A percentile compares a stretch with the other conserved stretches of the same genome.
Evolutionary conservation across 2,329 filamentous ascomycete species (phyloP).

Genomic region (Microsporum ferrugineum): DNA sequence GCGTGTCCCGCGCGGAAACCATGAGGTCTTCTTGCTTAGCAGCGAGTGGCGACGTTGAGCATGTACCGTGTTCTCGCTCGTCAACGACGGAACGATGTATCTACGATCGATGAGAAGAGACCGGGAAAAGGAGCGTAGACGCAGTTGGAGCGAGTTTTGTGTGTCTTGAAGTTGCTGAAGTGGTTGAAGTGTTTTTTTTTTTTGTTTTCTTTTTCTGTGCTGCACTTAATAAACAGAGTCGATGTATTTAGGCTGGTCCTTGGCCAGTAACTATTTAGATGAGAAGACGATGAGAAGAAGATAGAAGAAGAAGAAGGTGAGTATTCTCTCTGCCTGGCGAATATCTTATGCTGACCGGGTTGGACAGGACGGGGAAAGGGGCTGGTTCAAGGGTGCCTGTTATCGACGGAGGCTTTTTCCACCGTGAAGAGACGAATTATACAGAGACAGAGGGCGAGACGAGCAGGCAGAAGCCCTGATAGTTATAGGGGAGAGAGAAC

Average conservation of each 20-base stretch:
- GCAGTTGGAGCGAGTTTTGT: background rate
- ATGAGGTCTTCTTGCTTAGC: conserved; percentile 7
- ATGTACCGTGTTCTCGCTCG: background rate
- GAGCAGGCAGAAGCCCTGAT: background rate
- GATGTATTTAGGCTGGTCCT: background rate
- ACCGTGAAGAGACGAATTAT: background rate
- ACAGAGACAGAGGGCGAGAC: background rate
- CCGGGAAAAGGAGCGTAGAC: background rate
- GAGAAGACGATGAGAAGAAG: background rate
- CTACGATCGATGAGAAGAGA: background rate
- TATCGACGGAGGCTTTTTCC: background rate
- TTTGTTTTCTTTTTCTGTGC: background rate
- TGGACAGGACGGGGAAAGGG: background rate
- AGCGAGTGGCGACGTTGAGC: background rate
- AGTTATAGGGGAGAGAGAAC: background rate
- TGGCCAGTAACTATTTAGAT: background rate
- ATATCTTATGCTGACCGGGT: background rate
- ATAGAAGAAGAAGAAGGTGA: background rate
- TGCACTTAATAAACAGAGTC: background rate
- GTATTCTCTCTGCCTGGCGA: background rate
- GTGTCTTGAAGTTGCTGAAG: background rate
- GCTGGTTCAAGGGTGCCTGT: conserved; percentile 1
- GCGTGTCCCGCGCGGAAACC: conserved; percentile 29
- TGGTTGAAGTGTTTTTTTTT: background rate
- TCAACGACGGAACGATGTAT: background rate